These are phyloP conservation scores for Leucocoprinus birnbaumii DNA, from an alignment of 768 basidiomycete genomes.

Conservation along the genomic window DNA sequence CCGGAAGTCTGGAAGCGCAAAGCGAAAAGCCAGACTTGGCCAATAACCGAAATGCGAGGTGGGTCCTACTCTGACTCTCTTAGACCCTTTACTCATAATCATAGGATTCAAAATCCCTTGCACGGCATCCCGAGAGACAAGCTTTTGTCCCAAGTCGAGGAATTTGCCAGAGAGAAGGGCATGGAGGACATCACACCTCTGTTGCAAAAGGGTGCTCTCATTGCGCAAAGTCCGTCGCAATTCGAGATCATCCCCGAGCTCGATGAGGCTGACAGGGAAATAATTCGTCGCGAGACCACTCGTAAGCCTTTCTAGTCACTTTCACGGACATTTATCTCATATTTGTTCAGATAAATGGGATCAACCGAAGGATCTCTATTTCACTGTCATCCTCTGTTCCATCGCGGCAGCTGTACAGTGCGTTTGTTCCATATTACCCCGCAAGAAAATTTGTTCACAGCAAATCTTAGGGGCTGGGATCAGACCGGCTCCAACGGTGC, in stretches of 20 bases:
- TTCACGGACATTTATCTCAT: neutral
- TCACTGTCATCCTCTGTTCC: conserved; percentile 52
- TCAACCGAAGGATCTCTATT: conserved; percentile 39
- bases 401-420: conserved; percentile 81
- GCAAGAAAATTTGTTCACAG: neutral
- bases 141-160: conserved; percentile 57
- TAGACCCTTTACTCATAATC: neutral
- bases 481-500: conserved; percentile 65
- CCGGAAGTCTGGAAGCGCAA: conserved; percentile 4
- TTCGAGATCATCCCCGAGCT: conserved; percentile 40
- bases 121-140: conserved; percentile 56
- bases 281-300: conserved; percentile 43
- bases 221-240: conserved; percentile 63
- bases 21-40: conserved; percentile 5
- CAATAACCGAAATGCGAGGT: conserved; percentile 18
- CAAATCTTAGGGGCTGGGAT: conserved; percentile 51
- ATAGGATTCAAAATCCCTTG: conserved; percentile 44
- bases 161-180: conserved; percentile 52
- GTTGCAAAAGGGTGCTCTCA: conserved; percentile 68
- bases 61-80: neutral
- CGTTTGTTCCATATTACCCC: neutral
- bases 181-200: conserved; percentile 40
- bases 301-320: conserved; percentile 23
- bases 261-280: conserved; percentile 33
- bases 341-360: conserved; percentile 39